Percentiles rank a stretch among this genome's conserved stretches.
These are phyloP conservation scores for Azolla pinnata DNA, from an alignment of 75 land plant genomes.

Conservation along the genomic window DNA sequence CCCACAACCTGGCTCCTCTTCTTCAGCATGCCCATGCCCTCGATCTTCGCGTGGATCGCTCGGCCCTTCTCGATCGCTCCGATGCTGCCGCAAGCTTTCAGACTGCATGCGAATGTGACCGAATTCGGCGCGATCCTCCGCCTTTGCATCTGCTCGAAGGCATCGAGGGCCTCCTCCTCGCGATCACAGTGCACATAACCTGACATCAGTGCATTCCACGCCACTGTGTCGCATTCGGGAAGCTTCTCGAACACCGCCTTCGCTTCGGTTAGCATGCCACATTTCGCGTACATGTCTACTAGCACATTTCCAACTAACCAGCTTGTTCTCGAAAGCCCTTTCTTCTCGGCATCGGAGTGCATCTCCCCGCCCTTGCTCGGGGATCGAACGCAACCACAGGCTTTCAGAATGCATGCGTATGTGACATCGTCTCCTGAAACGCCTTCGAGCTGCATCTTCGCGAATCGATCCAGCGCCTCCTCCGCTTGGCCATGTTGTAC, in stretches of 20 bases:
- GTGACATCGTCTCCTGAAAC: conserved; percentile 22
- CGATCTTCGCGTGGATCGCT: conserved; percentile 27
- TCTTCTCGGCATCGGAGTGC: conserved; percentile 15
- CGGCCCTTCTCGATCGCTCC: conserved; percentile 24
- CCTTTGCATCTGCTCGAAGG: conserved; percentile 3
- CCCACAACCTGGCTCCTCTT: conserved; percentile 15
- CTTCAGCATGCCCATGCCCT: conserved; percentile 20
- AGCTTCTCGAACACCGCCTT: conserved; percentile 3
- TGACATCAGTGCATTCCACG: conserved; percentile 11
- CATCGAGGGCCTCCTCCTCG: conserved; percentile 2
- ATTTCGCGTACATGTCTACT: conserved; percentile 9
- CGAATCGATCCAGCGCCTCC: conserved; percentile 31
- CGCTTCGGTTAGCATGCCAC: conserved; percentile 6
- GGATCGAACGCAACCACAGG: conserved; percentile 27
- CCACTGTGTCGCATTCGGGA: background rate
- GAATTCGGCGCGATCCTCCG: conserved; percentile 30
- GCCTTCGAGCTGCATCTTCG: conserved; percentile 30
- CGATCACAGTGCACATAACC: conserved; percentile 3
- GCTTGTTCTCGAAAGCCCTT: conserved; percentile 17
- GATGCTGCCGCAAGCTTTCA: conserved; percentile 42
- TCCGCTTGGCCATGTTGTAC: conserved; percentile 12
- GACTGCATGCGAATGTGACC: conserved; percentile 49
- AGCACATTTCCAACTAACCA: background rate
- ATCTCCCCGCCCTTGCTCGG: conserved; percentile 3
- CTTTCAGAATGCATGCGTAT: conserved; percentile 27